A percentile compares a stretch with the other conserved stretches of the same genome.
These are phyloP conservation scores for Exophiala aquamarina DNA, from an alignment of 2,329 filamentous ascomycete genomes.

Conservation along the genomic window DNA sequence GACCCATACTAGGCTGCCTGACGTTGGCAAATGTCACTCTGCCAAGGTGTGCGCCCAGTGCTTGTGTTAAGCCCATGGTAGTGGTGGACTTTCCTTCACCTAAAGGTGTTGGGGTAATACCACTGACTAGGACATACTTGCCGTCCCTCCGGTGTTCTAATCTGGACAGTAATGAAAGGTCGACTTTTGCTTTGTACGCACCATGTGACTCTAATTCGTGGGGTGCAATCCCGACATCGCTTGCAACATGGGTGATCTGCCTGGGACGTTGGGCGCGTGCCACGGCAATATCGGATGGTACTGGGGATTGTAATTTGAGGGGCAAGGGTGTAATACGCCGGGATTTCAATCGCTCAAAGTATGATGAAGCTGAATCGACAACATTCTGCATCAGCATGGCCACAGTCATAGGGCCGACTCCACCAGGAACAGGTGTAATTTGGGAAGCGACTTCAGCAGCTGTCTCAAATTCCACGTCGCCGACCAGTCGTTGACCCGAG, in stretches of 20 bases:
- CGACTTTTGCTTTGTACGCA: slow-evolving; percentile 93
- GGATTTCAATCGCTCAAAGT: slow-evolving; percentile 79
- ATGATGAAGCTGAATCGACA: slow-evolving; percentile 76
- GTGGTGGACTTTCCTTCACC: slow-evolving; percentile 99
- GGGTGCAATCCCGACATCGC: slow-evolving; percentile 82
- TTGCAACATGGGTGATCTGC: slow-evolving; percentile 78
- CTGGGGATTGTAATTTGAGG: slow-evolving; percentile 73
- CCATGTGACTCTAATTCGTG: slow-evolving; percentile 94
- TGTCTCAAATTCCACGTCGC: slow-evolving; percentile 89
- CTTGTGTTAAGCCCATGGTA: slow-evolving; percentile 92
- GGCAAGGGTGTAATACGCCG: slow-evolving; percentile 80
- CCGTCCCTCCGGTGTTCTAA: slow-evolving; percentile 85
- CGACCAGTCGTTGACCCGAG: slow-evolving; percentile 86
- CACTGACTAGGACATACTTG: slow-evolving; percentile 87
- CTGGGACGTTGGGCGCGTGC: slow-evolving; percentile 91
- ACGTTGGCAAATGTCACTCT: slow-evolving; percentile 94
- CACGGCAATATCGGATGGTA: slow-evolving; percentile 94
- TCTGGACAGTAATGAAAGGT: slow-evolving; percentile 76
- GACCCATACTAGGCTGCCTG: slow-evolving; percentile 92
- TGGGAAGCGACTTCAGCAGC: slow-evolving; percentile 82
- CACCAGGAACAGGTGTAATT: slow-evolving; percentile 94
- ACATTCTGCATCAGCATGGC: slow-evolving; percentile 98
- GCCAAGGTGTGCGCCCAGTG: slow-evolving; percentile 82
- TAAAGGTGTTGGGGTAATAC: slow-evolving; percentile 93
- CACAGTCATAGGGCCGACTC: slow-evolving; percentile 98